Base-by-base conservation (phyloP, 257 asterid species). In the Solanum tacnaense region DNA sequence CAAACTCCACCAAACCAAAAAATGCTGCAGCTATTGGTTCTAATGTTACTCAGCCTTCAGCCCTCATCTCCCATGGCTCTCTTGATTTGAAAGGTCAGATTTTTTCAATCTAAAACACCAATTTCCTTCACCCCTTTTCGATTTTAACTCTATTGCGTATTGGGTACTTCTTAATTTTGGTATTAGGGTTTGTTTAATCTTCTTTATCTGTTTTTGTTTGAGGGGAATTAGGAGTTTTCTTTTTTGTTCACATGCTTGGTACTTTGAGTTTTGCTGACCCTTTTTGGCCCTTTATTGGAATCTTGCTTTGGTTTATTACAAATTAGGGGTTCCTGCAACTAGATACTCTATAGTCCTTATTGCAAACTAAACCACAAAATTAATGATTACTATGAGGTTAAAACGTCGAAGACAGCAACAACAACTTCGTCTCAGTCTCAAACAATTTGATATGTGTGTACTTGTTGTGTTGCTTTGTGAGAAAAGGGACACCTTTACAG, bases 21-120 rank as follows among this genome's bases (percentile, higher is more conserved):
- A 85, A 84, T 9, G 89, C 96, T 20, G 98, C 98, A 65, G 87
- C 94, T 16, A 76, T 60, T 89, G 98, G 95, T 71, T 90, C 96
- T 90, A 91, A 92, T 27, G 85, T 88, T 68, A 91, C 87, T 83
- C 98, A 94, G 76, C 92, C 96, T 13, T 88, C 95, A 49, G 95
- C 97, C 86, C 91, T 92, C 73, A 56, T 93, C 88, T 89, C 94
- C 60, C 96, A 92, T 88, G 98, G 93, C 74, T 87, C 94, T 88
- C 93, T 87, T 91, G 98, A 94, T 92, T 94, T 93, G 76, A 87
- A 93, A 91, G 96, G 98, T 94, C 73, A 18, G 34, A 3, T 38
- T 5, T 83, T 84, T 83, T 73, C 7, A 12, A 65, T n/a, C 21
- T n/a, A 18, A 4, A 9, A 15, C 31, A 4, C 15, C 70, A 82